These are phyloP conservation scores for Climacium dendroides DNA, from an alignment of 225 moss, liverwort and hornwort genomes.

Conservation along the genomic window DNA sequence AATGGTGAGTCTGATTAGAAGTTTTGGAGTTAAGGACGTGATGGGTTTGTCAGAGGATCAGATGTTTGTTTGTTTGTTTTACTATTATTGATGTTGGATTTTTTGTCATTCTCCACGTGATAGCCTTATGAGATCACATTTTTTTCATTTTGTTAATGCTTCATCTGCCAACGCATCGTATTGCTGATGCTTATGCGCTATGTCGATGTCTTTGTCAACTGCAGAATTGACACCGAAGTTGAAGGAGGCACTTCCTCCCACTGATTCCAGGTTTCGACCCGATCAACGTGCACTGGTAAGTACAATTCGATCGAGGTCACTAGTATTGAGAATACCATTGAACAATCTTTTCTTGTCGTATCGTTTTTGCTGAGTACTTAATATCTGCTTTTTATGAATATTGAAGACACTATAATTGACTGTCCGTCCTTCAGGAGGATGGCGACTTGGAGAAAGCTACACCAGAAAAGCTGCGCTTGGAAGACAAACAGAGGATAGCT, in stretches of 20 bases:
- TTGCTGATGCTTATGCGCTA: neutral
- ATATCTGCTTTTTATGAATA: neutral
- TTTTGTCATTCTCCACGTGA: neutral
- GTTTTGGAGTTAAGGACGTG: neutral
- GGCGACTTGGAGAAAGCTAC: conserved; percentile 98
- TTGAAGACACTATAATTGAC: neutral
- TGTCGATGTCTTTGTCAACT: neutral
- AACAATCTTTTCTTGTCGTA: neutral
- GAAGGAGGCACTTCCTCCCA: conserved; percentile 71
- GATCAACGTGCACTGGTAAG: conserved; percentile 93
- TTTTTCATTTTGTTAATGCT: neutral
- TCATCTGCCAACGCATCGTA: neutral
- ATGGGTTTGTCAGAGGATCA: neutral
- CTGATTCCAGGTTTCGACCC: conserved; percentile 89
- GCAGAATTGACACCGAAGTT: conserved; percentile 81
- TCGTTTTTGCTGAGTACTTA: neutral
- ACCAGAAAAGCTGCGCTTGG: conserved; percentile 89
- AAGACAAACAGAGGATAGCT: conserved; percentile 87
- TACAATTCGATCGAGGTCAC: neutral
- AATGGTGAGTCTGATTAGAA: conserved; percentile 46
- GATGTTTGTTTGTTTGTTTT: neutral
- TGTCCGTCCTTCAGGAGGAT: conserved; percentile 52
- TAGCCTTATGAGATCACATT: neutral
- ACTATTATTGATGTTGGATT: no score
- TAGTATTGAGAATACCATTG: neutral